Evolutionary conservation across 306 rosid genomes (phyloP), one percentile per base, ranked within the genome.

Genomic region (Quercus glauca): DNA sequence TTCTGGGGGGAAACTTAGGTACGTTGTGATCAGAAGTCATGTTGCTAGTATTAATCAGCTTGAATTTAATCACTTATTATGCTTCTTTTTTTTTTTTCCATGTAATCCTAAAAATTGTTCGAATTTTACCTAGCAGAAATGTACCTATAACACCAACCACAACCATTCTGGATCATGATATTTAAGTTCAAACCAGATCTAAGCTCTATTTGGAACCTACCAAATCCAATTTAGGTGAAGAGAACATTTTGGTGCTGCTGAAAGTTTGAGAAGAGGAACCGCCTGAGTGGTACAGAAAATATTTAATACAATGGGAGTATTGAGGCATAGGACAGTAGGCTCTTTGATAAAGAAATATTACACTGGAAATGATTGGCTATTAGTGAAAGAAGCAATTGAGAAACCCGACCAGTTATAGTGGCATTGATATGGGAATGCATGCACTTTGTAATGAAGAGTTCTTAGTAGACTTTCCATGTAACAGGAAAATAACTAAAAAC

Each of bases 371-470:
- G 61, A 79, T 65, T 68, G 57, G 77, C 21, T 68, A 43, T 43
- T 11, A 33, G 60, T 55, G 61, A 72, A 59, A 15, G 52, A 77
- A 71, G 68, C 37, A 55, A 31, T 5, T 8, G 49, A 55, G 64
- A 26, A 85, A 84, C 28, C 37, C 77, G 64, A 43, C 52, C 77
- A 84, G 73, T 76, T 73, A 68, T 69, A 87, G 82, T 84, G 88
- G 72, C 52, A 70, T 73, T 7, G 69, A 41, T 20, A 81, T 79
- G 88, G 84, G 58, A 73, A 80, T 20, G 76, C 63, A 25, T 69
- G 23, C 37, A 33, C 74, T 53, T 61, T 31, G 49, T 17, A 56
- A 13, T 82, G 19, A 23, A 80, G 79, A 77, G 83, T 60, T 75
- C 69, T 61, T 4, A 76, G 89, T 85, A 84, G 83, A 85, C 10